These are phyloP conservation scores for Colletotrichum eleusines DNA, from an alignment of 2,329 filamentous ascomycete genomes.

Conservation along the genomic window DNA sequence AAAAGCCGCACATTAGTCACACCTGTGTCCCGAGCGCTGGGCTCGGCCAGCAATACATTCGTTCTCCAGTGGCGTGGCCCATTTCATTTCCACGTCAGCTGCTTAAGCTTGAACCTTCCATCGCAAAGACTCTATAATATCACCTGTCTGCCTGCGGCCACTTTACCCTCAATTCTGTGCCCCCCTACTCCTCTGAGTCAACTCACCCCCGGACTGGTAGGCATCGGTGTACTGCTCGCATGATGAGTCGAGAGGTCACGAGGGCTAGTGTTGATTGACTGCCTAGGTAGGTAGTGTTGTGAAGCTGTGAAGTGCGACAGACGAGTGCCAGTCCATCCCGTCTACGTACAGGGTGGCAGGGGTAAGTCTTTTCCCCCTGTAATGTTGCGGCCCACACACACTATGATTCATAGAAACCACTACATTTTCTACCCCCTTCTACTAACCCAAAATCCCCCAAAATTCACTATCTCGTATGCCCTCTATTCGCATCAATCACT, in stretches of 20 bases:
- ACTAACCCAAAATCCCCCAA: no score
- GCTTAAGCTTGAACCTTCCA: background rate
- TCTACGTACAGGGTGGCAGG: no score
- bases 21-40: background rate
- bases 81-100: slow-evolving; percentile 12
- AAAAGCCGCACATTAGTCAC: slow-evolving; percentile 2
- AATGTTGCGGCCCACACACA: no score
- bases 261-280: background rate
- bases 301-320: background rate
- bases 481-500: no score
- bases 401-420: no score
- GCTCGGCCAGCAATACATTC: background rate
- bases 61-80: background rate
- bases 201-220: background rate
- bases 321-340: background rate
- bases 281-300: no score
- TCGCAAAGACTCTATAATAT: background rate
- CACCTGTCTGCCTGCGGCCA: slow-evolving; percentile 1
- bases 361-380: no score
- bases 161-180: background rate
- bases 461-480: no score
- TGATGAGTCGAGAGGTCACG: background rate
- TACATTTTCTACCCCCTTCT: no score
- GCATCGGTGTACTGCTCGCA: slow-evolving; percentile 9
- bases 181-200: background rate